These are phyloP conservation scores for Fraxinus cuspidata DNA, from an alignment of 257 asterid genomes.

Conservation along the genomic window DNA sequence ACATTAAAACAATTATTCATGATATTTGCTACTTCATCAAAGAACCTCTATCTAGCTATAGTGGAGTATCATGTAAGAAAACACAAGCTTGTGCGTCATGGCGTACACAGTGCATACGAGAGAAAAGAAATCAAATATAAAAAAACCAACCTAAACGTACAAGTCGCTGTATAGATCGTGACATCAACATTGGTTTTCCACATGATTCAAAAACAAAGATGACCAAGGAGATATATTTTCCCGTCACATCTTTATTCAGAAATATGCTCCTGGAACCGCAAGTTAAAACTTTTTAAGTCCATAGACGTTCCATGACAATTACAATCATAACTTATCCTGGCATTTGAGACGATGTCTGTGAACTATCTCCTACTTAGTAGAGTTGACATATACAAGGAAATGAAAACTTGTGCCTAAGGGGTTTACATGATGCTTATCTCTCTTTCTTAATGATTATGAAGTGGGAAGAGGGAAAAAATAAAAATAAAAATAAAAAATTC, in stretches of 20 bases:
- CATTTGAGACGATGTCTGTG: background rate
- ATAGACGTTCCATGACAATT: background rate
- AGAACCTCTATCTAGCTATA: background rate
- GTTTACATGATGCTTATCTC: background rate
- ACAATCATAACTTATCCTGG: background rate
- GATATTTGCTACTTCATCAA: background rate
- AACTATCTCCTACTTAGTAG: background rate
- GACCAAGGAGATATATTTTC: background rate
- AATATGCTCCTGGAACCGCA: background rate
- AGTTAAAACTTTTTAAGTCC: background rate
- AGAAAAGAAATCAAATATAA: background rate
- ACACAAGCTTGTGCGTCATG: background rate
- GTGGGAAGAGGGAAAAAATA: constrained; percentile 12
- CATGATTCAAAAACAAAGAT: background rate
- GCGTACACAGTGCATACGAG: background rate
- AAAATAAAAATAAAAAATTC: constrained; percentile 15
- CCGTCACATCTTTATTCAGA: background rate
- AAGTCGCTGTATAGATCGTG: background rate
- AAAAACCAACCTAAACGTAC: background rate
- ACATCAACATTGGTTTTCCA: background rate
- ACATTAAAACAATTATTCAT: constrained; percentile 2
- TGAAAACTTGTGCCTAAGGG: no score
- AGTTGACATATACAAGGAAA: background rate
- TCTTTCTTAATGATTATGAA: background rate
- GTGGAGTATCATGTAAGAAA: background rate